Conservation (phyloP, 2,329 filamentous ascomycete genomes). For the Gnomoniopsis smithogilvyi region DNA sequence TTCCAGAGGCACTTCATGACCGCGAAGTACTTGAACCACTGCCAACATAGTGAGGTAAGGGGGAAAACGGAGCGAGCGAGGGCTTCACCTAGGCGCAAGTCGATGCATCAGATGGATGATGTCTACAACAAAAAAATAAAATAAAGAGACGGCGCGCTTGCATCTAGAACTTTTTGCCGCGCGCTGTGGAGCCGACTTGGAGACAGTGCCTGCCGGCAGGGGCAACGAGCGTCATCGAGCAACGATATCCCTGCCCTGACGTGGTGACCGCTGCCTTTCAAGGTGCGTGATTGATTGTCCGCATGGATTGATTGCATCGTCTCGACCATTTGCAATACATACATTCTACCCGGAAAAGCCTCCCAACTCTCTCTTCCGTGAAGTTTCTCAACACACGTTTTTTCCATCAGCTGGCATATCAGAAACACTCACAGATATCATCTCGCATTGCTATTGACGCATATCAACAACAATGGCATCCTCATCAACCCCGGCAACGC, state of each 20-base stretch:
- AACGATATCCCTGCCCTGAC: background rate
- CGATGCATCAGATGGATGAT: background rate
- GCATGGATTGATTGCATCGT: too few relatives aligned
- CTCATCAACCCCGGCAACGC: slow-evolving; percentile 64
- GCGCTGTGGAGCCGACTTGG: background rate
- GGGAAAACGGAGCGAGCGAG: background rate
- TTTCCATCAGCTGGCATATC: too few relatives aligned
- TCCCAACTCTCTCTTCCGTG: too few relatives aligned
- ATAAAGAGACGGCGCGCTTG: background rate
- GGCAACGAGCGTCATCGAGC: background rate
- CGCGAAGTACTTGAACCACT: background rate
- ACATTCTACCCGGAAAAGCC: too few relatives aligned
- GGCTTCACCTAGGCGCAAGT: background rate
- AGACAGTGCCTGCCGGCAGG: too few relatives aligned
- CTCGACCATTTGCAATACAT: too few relatives aligned
- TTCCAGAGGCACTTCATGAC: slow-evolving; percentile 18
- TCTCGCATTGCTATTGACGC: background rate
- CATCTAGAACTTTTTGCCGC: slow-evolving; percentile 10
- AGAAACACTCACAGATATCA: background rate
- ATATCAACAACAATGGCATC: slow-evolving; percentile 56
- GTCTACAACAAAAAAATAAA: background rate
- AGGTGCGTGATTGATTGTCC: too few relatives aligned
- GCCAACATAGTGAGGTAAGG: slow-evolving; percentile 12
- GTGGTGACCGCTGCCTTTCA: background rate
- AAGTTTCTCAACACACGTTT: too few relatives aligned